These are phyloP conservation scores for Podaxis sp. DNA, from an alignment of 768 basidiomycete genomes.

Conservation along the genomic window DNA sequence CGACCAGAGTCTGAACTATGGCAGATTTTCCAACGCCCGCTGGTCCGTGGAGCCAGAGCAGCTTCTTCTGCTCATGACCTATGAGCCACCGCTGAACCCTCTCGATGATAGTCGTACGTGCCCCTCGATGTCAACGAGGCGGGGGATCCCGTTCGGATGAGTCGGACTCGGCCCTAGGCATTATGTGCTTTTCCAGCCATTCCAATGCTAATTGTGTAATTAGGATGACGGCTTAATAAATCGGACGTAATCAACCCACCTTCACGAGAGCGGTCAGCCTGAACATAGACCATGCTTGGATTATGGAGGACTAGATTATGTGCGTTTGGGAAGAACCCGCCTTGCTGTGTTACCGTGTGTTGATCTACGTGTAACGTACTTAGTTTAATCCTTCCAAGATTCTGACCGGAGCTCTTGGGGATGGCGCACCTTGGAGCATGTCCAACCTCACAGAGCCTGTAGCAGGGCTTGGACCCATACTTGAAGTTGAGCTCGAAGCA, in stretches of 20 bases:
- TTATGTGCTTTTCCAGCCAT: not conserved
- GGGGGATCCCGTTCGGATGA: constrained; percentile 19
- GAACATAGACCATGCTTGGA: not conserved
- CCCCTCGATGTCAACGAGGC: constrained; percentile 22
- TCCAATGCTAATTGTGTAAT: not conserved
- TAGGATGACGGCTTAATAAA: not conserved
- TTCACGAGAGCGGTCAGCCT: not conserved
- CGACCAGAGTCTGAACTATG: constrained; percentile 30
- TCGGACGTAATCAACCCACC: not conserved
- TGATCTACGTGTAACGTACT: too few relatives aligned
- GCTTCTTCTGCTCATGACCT: not conserved
- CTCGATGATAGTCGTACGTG: constrained; percentile 17
- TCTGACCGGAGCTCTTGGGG: too few relatives aligned
- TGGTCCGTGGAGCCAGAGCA: constrained; percentile 24
- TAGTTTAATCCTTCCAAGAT: too few relatives aligned
- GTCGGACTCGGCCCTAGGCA: constrained; percentile 17
- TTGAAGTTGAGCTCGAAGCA: too few relatives aligned
- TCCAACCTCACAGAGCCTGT: too few relatives aligned
- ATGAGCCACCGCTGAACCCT: constrained; percentile 15
- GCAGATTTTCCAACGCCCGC: constrained; percentile 29
- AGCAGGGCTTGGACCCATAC: too few relatives aligned
- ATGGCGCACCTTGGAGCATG: too few relatives aligned
- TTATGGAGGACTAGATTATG: not conserved
- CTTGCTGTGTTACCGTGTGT: too few relatives aligned
- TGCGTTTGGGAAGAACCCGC: not conserved